Conservation (phyloP, 2,329 filamentous ascomycete species). For the Exophiala spinifera region DNA sequence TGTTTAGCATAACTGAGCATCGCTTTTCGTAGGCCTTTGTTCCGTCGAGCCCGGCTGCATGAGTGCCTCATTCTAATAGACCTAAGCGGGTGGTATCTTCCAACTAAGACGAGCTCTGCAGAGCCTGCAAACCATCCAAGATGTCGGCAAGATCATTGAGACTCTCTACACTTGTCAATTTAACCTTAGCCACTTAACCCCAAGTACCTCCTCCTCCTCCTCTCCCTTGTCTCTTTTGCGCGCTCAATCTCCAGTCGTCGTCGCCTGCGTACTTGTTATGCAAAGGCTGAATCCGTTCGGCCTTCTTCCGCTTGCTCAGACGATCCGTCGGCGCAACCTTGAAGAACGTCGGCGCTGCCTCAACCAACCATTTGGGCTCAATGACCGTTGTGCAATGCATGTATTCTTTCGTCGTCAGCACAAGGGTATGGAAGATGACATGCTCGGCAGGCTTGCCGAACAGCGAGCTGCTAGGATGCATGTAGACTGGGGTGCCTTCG, state of each 20-base stretch:
- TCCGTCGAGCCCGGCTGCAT: too few species aligned
- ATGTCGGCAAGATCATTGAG: too few species aligned
- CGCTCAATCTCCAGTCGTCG: slow-evolving; percentile 90
- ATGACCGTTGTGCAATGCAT: slow-evolving; percentile 94
- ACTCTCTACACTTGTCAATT: too few species aligned
- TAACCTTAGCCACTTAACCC: slow-evolving; percentile 49
- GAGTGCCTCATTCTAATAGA: too few species aligned
- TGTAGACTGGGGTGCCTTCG: slow-evolving; percentile 89
- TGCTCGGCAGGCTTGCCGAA: slow-evolving; percentile 97
- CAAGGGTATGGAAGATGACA: slow-evolving; percentile 76
- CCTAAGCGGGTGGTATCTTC: too few species aligned
- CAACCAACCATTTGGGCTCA: slow-evolving; percentile 90
- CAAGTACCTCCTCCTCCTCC: slow-evolving; percentile 90
- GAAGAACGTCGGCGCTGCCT: slow-evolving; percentile 98
- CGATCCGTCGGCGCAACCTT: slow-evolving; percentile 87
- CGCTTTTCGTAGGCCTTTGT: too few species aligned
- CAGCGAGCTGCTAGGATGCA: slow-evolving; percentile 86
- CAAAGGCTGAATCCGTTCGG: slow-evolving; percentile 90
- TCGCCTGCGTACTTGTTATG: slow-evolving; percentile 90
- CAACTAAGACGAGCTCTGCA: too few species aligned
- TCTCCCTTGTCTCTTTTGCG: slow-evolving; percentile 79
- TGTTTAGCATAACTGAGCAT: too few species aligned
- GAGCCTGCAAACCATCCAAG: too few species aligned
- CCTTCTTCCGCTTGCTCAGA: slow-evolving; percentile 86
- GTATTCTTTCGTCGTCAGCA: slow-evolving; percentile 74